These are phyloP conservation scores for Chaetomium globosum DNA, from an alignment of 2,329 filamentous ascomycete genomes.

Conservation along the genomic window DNA sequence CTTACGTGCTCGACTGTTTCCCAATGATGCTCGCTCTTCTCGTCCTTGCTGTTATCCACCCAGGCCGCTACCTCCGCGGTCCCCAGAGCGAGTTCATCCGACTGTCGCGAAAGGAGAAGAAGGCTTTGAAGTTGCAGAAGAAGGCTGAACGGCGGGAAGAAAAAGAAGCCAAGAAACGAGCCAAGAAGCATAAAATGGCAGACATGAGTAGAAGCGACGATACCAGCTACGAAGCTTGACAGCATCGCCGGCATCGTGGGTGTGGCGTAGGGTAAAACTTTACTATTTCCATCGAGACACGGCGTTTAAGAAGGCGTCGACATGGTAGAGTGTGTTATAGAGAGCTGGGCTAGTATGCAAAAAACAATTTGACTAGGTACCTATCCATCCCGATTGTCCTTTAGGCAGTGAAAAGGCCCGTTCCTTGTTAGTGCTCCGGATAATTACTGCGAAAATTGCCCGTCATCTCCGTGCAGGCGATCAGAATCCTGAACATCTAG, in stretches of 20 bases:
- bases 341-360: no score
- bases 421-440: no score
- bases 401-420: neutral
- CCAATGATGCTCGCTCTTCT: constrained; percentile 57
- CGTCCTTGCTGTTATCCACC: constrained; percentile 50
- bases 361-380: no score
- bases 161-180: constrained; percentile 17
- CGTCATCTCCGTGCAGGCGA: neutral
- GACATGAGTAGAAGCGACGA: neutral
- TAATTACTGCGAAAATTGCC: neutral
- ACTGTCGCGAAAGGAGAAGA: constrained; percentile 49
- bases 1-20: constrained; percentile 54
- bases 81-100: constrained; percentile 51
- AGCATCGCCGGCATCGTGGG: neutral
- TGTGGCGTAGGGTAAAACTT: neutral
- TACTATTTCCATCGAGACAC: neutral
- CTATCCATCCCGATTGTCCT: neutral
- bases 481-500: no score
- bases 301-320: neutral
- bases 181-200: neutral
- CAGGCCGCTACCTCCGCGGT: constrained; percentile 51
- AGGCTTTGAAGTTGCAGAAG: constrained; percentile 33
- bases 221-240: neutral
- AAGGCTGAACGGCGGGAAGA: constrained; percentile 4
- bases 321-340: neutral